Evolutionary conservation across 371 early-diverging fungal genomes (phyloP), one percentile per base, ranked within the genome.

Genomic region (Fennellomyces sp.): DNA sequence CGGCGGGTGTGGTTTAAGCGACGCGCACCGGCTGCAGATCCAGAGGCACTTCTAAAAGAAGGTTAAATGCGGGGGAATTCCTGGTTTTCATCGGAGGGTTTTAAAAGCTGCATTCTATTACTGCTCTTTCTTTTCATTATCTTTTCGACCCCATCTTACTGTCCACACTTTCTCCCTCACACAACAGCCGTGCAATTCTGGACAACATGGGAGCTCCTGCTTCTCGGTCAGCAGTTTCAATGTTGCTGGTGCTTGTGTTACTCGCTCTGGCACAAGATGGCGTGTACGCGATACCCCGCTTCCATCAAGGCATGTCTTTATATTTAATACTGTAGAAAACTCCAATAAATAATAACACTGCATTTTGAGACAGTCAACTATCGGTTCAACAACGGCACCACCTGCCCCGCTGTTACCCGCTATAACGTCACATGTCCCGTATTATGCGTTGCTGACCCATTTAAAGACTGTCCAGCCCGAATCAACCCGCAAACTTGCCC

Each of bases 361-460:
- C 26, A n/a, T 52, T 51, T 21, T 28, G 39, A 35, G 38, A 31
- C 55, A 84, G 87, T 78, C 55, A 87, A 87, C 57, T 68, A 75
- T 41, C 69, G 70, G 62, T 80, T 83, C 60, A 56, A 66, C 52
- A 53, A 79, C 41, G 86, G 86, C n/a, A 58, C 80, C 6, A 27
- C 57, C 2, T 87, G 88, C 57, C 84, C 83, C 7, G 65, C 74
- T 19, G 53, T 66, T 13, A 54, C 77, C 21, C 63, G 69, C 7
- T 23, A 71, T 28, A 69, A 80, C 59, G 69, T 75, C 29, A 48
- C 52, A 0, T 87, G 87, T 56, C 84, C 83, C 21, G 38, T 76
- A 5, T 52, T 87, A 29, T 87, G 87, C 61, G 85, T 82, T 13
- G 70, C 65, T 45, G 64, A 76, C 52, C 66, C 66, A 49, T 36